Evolutionary conservation across 2,329 filamentous ascomycete species (phyloP).

Genomic region (Neopestalotiopsis sp.): DNA sequence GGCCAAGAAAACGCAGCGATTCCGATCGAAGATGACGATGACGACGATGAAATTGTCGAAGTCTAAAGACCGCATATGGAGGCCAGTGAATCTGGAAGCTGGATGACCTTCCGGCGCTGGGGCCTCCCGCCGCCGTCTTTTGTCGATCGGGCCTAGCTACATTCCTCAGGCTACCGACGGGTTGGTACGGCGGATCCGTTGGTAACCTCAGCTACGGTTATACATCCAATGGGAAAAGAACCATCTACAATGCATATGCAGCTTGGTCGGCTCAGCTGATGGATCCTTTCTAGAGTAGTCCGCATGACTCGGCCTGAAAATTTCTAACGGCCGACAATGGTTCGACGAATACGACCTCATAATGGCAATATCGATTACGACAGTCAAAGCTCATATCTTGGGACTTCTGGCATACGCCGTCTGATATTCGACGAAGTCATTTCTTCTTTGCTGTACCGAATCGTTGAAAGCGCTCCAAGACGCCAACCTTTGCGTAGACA

Average conservation of each 20-base stretch:
- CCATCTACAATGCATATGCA: background rate
- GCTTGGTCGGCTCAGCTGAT: background rate
- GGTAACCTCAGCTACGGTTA: background rate
- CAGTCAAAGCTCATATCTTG: background rate
- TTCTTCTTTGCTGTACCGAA: background rate
- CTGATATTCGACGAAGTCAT: background rate
- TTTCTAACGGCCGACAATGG: background rate
- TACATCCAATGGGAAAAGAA: background rate
- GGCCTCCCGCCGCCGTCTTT: background rate
- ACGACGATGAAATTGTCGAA: conserved; percentile 61
- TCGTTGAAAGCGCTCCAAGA: background rate
- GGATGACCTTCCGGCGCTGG: background rate
- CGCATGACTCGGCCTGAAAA: background rate
- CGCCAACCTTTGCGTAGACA: background rate
- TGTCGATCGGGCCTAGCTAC: conserved; percentile 9
- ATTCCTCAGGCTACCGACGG: conserved; percentile 12
- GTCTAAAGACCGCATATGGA: conserved; percentile 36
- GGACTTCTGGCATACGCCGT: background rate
- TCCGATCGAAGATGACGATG: conserved; percentile 42
- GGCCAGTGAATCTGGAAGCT: background rate
- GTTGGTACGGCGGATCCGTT: conserved; percentile 5
- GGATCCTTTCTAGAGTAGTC: conserved; percentile 1
- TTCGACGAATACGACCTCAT: background rate
- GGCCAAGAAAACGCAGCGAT: conserved; percentile 45
- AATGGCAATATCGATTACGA: background rate